Conservation (phyloP, 306 rosid species). For the Gillenia trifoliata region DNA sequence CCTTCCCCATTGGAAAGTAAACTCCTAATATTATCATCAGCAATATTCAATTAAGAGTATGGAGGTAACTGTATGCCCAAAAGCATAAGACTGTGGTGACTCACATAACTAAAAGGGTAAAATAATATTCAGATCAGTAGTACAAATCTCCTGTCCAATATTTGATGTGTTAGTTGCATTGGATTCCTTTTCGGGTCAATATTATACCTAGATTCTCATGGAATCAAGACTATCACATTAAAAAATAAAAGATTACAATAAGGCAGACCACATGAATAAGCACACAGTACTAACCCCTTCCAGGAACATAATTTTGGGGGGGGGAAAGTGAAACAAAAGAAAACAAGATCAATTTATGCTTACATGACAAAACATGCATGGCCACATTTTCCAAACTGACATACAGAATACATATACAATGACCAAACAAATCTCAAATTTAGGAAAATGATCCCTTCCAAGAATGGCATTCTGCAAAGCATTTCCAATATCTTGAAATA, state of each 20-base stretch:
- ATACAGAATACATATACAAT: background rate
- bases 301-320: background rate
- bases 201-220: background rate
- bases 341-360: background rate
- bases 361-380: background rate
- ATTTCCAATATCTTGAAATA: background rate
- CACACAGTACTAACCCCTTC: background rate
- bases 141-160: background rate
- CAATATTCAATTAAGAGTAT: slow-evolving; percentile 22
- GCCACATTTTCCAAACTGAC: background rate
- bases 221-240: background rate
- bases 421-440: background rate
- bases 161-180: background rate
- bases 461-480: background rate
- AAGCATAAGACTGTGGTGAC: background rate
- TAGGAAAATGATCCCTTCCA: background rate
- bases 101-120: background rate
- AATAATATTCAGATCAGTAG: background rate
- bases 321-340: background rate
- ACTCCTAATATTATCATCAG: slow-evolving; percentile 52
- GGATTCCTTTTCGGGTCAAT: background rate
- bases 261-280: background rate
- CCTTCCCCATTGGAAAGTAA: slow-evolving; percentile 95
- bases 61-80: slow-evolving; percentile 2
- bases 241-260: no score